Conservation (phyloP, 257 asterid species). For the Capsicum rhomboideum region DNA sequence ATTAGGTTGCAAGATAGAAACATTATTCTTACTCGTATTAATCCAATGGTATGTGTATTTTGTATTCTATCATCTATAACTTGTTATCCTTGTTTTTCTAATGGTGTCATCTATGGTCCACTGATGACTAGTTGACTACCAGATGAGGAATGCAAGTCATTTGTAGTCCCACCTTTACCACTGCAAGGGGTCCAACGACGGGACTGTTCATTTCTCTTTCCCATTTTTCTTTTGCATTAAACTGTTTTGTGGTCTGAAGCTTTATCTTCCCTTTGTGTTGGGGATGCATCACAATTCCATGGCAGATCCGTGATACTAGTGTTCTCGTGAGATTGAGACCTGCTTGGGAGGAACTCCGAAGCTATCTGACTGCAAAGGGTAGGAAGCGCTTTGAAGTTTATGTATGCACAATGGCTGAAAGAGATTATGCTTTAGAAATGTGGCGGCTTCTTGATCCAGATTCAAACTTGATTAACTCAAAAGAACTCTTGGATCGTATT, state of each 20-base stretch:
- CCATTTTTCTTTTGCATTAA: not conserved
- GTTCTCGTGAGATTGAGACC: constrained; percentile 98
- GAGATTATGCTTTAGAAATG: constrained; percentile 97
- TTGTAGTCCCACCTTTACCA: not conserved
- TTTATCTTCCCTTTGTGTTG: not conserved
- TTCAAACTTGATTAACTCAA: constrained; percentile 65
- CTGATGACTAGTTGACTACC: not conserved
- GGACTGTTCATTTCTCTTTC: not conserved
- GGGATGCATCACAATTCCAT: not conserved
- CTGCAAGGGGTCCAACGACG: not conserved
- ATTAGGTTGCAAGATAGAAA: constrained; percentile 79
- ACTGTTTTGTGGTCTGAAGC: not conserved
- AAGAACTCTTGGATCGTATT: constrained; percentile 75
- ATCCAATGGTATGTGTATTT: constrained; percentile 53
- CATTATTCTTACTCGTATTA: constrained; percentile 88
- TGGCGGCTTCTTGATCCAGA: constrained; percentile 99
- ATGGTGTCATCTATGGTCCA: not conserved
- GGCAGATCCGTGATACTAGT: constrained; percentile 93
- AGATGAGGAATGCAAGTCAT: not conserved
- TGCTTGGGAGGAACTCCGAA: constrained; percentile 98
- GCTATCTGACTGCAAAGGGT: constrained; percentile 92
- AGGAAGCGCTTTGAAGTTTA: constrained; percentile 94
- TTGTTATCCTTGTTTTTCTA: not conserved
- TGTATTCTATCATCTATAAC: not conserved
- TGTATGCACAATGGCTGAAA: constrained; percentile 99